Percentiles rank a stretch among this genome's conserved stretches.
phyloP scores from a whole-genome alignment of 2,329 filamentous ascomycete genomes.

The Aspergillus sp. region DNA sequence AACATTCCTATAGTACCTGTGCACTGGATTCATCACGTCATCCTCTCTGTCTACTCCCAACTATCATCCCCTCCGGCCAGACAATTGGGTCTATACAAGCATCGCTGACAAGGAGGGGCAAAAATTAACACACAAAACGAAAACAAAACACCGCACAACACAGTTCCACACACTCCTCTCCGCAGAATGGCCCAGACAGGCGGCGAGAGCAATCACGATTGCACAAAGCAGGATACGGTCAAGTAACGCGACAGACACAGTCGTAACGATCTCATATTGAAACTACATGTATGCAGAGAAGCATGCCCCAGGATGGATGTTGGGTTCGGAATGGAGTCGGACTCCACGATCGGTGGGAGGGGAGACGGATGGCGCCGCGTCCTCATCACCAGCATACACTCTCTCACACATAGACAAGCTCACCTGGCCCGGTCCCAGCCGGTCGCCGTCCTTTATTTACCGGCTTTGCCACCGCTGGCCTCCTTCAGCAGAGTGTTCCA shows the following conservation, averaged over 20 bases:
- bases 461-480: conserved; percentile 41
- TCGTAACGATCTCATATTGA: conserved; percentile 39
- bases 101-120: conserved; percentile 18
- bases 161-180: neutral
- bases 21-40: neutral
- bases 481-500: conserved; percentile 39
- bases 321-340: conserved; percentile 19
- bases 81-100: conserved; percentile 24
- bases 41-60: neutral
- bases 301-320: conserved; percentile 23
- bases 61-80: conserved; percentile 11
- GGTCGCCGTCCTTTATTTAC: conserved; percentile 32
- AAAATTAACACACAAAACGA: conserved; percentile 1
- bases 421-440: conserved; percentile 36
- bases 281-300: conserved; percentile 31
- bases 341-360: conserved; percentile 12
- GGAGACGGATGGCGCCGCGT: conserved; percentile 15
- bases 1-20: conserved; percentile 12
- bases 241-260: conserved; percentile 25
- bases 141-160: conserved; percentile 1
- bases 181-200: too few species aligned
- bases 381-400: conserved; percentile 19
- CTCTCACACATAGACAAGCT: conserved; percentile 11
- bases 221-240: conserved; percentile 17
- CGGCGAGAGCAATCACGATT: conserved; percentile 15